phyloP scores from a whole-genome alignment of 2,329 filamentous ascomycete genomes.

The Chaetomium sp. region DNA sequence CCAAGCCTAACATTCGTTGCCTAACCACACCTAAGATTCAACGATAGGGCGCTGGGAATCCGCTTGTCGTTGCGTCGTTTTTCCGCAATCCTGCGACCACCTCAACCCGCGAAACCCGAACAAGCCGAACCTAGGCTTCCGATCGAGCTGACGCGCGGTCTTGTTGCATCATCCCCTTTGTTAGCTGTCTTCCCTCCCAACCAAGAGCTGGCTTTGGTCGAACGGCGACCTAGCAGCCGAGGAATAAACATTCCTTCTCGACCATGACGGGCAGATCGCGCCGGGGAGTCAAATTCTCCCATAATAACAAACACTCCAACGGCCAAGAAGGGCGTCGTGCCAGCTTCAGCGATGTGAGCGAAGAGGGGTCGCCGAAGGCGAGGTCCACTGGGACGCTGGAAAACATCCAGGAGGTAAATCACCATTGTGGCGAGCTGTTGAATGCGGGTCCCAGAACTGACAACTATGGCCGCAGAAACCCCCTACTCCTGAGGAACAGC shows the following conservation, averaged over 20 bases:
- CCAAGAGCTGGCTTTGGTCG: background rate
- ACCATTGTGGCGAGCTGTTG: background rate
- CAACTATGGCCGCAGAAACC: constrained; percentile 44
- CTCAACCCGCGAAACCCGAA: background rate
- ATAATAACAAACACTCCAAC: constrained; percentile 44
- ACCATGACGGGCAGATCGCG: constrained; percentile 43
- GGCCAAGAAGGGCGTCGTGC: constrained; percentile 62
- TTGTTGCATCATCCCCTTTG: constrained; percentile 4
- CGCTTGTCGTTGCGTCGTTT: background rate
- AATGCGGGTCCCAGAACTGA: constrained; percentile 26
- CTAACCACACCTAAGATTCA: background rate
- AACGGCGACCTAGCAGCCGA: background rate
- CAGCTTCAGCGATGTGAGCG: constrained; percentile 72
- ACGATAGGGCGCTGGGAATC: background rate
- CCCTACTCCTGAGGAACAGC: constrained; percentile 44
- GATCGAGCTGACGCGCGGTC: background rate
- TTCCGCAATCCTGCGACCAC: constrained; percentile 10
- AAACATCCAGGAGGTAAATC: constrained; percentile 44
- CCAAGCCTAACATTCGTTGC: background rate
- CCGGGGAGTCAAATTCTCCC: constrained; percentile 59
- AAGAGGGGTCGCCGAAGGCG: constrained; percentile 50
- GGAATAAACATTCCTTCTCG: constrained; percentile 12
- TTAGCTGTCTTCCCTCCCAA: background rate
- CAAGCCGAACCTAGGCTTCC: constrained; percentile 6
- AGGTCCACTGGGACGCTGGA: constrained; percentile 39